Evolutionary conservation across 768 basidiomycete species (phyloP).

Genomic region (Floccularia luteovirens): DNA sequence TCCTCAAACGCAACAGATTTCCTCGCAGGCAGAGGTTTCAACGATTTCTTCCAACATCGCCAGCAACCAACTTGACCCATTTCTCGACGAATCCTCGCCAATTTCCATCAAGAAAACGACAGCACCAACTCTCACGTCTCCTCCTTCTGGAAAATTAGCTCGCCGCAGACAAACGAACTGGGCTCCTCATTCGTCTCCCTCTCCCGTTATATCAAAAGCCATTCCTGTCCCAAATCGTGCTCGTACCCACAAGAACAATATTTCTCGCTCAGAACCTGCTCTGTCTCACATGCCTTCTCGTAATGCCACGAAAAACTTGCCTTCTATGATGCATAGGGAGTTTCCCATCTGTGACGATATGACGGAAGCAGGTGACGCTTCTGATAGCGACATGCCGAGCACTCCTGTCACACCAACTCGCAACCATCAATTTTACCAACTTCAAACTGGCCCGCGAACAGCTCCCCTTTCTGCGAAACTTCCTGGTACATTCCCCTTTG

Average conservation of each 20-base stretch:
- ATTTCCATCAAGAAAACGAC: slow-evolving; percentile 7
- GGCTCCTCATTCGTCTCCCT: slow-evolving; percentile 5
- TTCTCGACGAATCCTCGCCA: slow-evolving; percentile 20
- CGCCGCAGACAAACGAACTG: slow-evolving; percentile 40
- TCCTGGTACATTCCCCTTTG: slow-evolving; percentile 30
- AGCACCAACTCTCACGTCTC: slow-evolving; percentile 34
- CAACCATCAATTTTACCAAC: slow-evolving; percentile 13
- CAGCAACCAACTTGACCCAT: slow-evolving; percentile 43
- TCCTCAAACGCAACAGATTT: slow-evolving; percentile 11
- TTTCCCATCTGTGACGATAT: slow-evolving; percentile 75
- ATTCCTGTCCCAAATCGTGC: slow-evolving; percentile 38
- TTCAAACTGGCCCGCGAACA: slow-evolving; percentile 38
- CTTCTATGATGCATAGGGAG: slow-evolving; percentile 17
- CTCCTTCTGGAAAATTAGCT: slow-evolving; percentile 49
- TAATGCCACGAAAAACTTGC: slow-evolving; percentile 20
- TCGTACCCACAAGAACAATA: slow-evolving; percentile 11
- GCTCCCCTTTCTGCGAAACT: slow-evolving; percentile 34
- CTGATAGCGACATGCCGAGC: slow-evolving; percentile 23
- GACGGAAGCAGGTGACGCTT: slow-evolving; percentile 35
- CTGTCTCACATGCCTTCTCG: slow-evolving; percentile 25
- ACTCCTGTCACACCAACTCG: slow-evolving; percentile 52
- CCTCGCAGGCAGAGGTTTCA: slow-evolving; percentile 66
- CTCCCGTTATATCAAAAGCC: slow-evolving; percentile 23
- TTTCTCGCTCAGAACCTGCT: slow-evolving; percentile 48
- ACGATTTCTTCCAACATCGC: slow-evolving; percentile 27